A percentile compares a stretch with the other conserved stretches of the same genome.
phyloP scores from a whole-genome alignment of 768 basidiomycete species.

The Collybiopsis confluens region DNA sequence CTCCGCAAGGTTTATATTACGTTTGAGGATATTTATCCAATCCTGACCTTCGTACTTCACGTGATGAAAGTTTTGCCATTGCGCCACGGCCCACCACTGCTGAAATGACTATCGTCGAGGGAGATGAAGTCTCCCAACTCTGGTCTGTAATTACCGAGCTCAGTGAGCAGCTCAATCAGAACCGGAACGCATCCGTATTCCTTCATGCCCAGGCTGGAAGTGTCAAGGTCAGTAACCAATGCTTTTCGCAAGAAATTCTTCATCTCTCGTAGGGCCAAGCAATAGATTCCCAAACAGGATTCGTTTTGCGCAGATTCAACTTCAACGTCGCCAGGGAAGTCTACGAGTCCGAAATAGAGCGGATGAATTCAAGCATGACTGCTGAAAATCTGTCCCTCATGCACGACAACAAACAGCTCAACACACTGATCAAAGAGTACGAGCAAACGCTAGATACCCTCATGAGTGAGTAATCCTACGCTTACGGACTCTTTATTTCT shows the following conservation, averaged over 20 bases:
- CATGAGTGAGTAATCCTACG: slow-evolving; percentile 53
- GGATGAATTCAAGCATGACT: slow-evolving; percentile 75
- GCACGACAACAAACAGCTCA: slow-evolving; percentile 95
- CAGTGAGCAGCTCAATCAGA: slow-evolving; percentile 77
- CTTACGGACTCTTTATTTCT: neutral
- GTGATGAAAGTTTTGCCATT: no score
- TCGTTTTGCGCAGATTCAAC: slow-evolving; percentile 8
- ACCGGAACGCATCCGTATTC: slow-evolving; percentile 64
- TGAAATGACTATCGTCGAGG: slow-evolving; percentile 54
- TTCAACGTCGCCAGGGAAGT: slow-evolving; percentile 52
- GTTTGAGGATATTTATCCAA: no score
- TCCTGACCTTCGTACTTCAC: no score
- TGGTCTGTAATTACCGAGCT: slow-evolving; percentile 73
- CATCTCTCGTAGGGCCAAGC: slow-evolving; percentile 60
- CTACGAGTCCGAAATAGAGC: slow-evolving; percentile 86
- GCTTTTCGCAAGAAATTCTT: slow-evolving; percentile 80
- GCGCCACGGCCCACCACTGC: no score
- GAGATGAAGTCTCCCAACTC: slow-evolving; percentile 55
- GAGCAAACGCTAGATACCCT: slow-evolving; percentile 93
- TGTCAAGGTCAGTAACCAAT: slow-evolving; percentile 64
- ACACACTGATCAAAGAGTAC: slow-evolving; percentile 88
- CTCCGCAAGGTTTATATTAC: no score
- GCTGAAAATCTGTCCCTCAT: slow-evolving; percentile 82
- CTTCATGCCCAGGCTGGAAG: slow-evolving; percentile 71
- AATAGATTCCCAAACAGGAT: slow-evolving; percentile 7